These are phyloP conservation scores for Copromyces sp. DNA, from an alignment of 495 filamentous ascomycete species.

Conservation along the genomic window DNA sequence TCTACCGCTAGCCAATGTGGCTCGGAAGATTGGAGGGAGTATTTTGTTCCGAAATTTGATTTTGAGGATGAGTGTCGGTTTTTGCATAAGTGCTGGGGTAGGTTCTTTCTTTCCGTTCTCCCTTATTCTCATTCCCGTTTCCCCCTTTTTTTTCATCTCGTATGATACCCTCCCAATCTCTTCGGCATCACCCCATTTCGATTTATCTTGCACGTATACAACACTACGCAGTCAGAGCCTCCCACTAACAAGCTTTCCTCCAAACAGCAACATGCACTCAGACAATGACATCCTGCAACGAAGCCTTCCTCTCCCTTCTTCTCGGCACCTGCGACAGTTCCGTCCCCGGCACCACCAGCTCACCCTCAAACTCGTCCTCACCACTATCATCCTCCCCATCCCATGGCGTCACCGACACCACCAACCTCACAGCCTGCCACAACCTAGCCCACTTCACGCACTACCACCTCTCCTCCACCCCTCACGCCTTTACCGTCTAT, in stretches of 20 bases:
- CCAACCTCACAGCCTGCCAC: background rate
- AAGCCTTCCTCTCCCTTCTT: constrained; percentile 3
- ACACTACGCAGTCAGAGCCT: background rate
- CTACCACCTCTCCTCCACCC: background rate
- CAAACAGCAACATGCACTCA: background rate
- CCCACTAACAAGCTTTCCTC: constrained; percentile 6
- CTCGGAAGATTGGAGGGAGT: background rate
- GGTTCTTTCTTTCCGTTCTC: background rate
- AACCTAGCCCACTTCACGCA: constrained; percentile 2
- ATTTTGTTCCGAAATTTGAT: constrained; percentile 5
- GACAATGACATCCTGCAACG: constrained; percentile 4
- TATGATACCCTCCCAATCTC: no score
- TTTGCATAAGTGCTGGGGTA: background rate
- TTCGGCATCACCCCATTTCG: background rate
- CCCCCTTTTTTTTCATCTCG: background rate
- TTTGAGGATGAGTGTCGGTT: background rate
- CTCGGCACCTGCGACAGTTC: background rate
- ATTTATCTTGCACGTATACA: no score
- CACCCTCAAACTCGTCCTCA: no score
- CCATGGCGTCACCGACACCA: background rate
- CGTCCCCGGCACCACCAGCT: background rate
- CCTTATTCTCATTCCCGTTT: background rate
- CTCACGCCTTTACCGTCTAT: background rate
- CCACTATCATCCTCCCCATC: background rate
- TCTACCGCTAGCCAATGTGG: constrained; percentile 4